phyloP scores from a whole-genome alignment of 2,329 filamentous ascomycete species.

The Alternaria metachromatica region DNA sequence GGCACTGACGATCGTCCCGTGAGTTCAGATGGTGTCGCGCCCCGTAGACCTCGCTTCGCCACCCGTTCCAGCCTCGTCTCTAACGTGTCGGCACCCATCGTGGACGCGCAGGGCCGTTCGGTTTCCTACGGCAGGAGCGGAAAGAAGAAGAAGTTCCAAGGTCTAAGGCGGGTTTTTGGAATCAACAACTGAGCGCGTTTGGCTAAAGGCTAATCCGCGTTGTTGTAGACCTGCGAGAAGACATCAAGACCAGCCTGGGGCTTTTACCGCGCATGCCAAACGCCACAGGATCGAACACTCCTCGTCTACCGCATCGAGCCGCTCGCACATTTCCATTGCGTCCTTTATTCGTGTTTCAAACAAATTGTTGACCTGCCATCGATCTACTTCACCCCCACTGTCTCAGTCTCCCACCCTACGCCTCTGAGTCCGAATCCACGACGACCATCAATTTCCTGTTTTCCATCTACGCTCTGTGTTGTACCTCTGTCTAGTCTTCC shows the following conservation, averaged over 20 bases:
- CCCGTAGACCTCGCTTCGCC: slow-evolving; percentile 28
- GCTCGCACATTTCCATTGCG: slow-evolving; percentile 1
- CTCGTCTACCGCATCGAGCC: slow-evolving; percentile 4
- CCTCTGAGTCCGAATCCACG: not conserved
- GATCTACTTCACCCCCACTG: not conserved
- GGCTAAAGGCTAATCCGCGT: slow-evolving; percentile 18
- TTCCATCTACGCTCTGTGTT: not conserved
- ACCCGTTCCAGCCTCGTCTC: slow-evolving; percentile 30
- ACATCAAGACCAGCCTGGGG: not conserved
- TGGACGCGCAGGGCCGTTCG: slow-evolving; percentile 22
- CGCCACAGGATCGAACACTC: slow-evolving; percentile 4
- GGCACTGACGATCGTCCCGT: slow-evolving; percentile 34
- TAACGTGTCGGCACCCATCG: slow-evolving; percentile 32
- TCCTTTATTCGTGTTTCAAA: slow-evolving; percentile 5
- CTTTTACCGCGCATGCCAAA: not conserved
- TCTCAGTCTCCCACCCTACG: not conserved
- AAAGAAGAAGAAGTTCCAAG: slow-evolving; percentile 72
- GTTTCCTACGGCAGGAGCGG: slow-evolving; percentile 41
- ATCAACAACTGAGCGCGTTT: slow-evolving; percentile 57
- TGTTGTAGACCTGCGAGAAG: slow-evolving; percentile 3
- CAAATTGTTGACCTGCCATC: slow-evolving; percentile 11
- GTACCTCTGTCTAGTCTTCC: not conserved
- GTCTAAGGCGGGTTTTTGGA: slow-evolving; percentile 70
- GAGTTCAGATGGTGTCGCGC: slow-evolving; percentile 39
- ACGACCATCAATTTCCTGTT: not conserved